Percentiles rank a stretch among this genome's conserved stretches.
These are phyloP conservation scores for Parascedosporium putredinis DNA, from an alignment of 2,329 filamentous ascomycete genomes.

Conservation along the genomic window DNA sequence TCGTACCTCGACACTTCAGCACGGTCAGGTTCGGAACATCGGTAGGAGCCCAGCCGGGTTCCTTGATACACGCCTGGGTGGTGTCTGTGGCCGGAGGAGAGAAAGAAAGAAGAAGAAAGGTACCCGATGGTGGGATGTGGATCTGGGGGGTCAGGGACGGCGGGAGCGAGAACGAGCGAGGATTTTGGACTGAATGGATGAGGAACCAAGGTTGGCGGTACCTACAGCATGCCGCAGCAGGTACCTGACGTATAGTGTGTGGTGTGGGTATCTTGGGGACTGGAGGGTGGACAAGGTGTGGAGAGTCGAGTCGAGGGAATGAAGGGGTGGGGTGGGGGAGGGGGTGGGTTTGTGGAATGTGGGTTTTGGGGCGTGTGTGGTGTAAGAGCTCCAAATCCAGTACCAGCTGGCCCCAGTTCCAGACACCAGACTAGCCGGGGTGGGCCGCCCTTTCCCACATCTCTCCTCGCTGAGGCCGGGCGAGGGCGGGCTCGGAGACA, in stretches of 20 bases:
- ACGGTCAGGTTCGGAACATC: constrained; percentile 37
- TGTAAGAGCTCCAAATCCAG: neutral
- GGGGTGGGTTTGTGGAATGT: neutral
- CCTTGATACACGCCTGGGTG: constrained; percentile 33
- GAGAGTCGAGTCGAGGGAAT: constrained; percentile 6
- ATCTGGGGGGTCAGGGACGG: constrained; percentile 15
- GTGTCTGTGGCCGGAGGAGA: constrained; percentile 19
- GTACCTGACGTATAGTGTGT: neutral
- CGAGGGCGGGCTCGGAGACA: constrained; percentile 3
- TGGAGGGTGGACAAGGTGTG: constrained; percentile 11
- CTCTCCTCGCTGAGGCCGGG: neutral
- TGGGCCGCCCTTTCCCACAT: neutral
- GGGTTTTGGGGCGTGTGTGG: constrained; percentile 5
- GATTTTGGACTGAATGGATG: neutral
- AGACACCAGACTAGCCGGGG: neutral
- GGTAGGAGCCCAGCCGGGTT: constrained; percentile 41
- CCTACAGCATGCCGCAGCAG: neutral
- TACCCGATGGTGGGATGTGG: neutral
- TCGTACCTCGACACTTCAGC: constrained; percentile 23
- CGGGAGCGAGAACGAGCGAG: neutral
- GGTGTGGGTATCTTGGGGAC: constrained; percentile 3
- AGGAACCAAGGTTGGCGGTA: constrained; percentile 8
- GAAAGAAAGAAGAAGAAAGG: constrained; percentile 7
- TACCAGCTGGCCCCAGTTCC: neutral
- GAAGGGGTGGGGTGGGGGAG: constrained; percentile 11